Evolutionary conservation across 2,329 filamentous ascomycete species (phyloP), one percentile per base, ranked within the genome.

Genomic region (Biscogniauxia sp.): DNA sequence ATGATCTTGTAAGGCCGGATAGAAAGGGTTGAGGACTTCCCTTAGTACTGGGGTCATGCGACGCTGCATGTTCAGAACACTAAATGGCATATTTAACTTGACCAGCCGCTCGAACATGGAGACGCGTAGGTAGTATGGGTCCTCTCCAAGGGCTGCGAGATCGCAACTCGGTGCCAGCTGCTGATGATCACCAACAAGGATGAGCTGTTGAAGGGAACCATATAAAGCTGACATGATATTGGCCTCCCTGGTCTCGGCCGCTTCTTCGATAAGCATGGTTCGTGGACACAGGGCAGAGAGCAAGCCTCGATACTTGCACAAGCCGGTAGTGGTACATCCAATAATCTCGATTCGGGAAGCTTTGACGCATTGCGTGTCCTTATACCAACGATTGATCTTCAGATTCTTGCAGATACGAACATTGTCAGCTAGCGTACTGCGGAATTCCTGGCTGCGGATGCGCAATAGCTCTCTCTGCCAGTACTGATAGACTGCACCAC

Each of bases 71-170:
- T 81, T 83, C 0, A 96, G 79, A 57, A 85, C 86, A 1, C 82
- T 82, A 68, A 84, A 92, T 0, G 86, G 83, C 19, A 93, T 76
- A 0, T 79, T 70, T 17, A 91, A 86, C 4, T 81, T 78, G n/a
- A 95, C 83, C 15, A 96, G 79, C 1, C 92, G 83, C 75, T 96
- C 90, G 67, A 96, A 96, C 68, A 96, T 82, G 0, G 91, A 95
- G 0, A 92, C 76, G 32, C 90, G 85, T 41, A 95, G 79, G 64
- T 85, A 82, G 71, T 84, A 92, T 0, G 89, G 89, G 0, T 81
- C 72, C 0, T 77, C 75, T 41, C 83, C 83, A 1, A 93, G 81
- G 1, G 83, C 81, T 1, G 76, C 77, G 0, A 90, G 79, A 52
- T 89, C 83, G 59, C 88, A 90, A 53, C 88, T 84, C 0, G 88